A percentile compares a stretch with the other conserved stretches of the same genome.
Conservation (phyloP, 495 filamentous ascomycete genomes). For the Trichocladium uniseriatum region DNA sequence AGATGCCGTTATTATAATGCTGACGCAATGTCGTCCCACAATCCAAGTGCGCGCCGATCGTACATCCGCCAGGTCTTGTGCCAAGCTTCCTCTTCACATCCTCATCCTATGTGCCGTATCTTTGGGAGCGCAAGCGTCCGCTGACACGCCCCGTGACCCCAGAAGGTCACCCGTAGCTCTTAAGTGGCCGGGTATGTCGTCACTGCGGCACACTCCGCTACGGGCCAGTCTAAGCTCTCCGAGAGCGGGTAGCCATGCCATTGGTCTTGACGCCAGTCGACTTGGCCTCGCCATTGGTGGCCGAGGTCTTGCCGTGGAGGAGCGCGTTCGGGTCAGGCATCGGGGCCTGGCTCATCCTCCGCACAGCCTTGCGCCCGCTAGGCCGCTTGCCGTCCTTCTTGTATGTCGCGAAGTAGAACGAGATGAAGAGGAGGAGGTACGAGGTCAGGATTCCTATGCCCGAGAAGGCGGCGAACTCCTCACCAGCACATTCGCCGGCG, state of each 20-base stretch:
- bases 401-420: slow-evolving; percentile 97
- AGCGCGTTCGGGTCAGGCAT: slow-evolving; percentile 35
- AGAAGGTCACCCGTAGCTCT: not conserved
- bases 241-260: slow-evolving; percentile 44
- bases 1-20: slow-evolving; percentile 23
- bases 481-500: slow-evolving; percentile 77
- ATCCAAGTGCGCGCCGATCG: not conserved
- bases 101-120: not conserved
- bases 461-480: slow-evolving; percentile 93
- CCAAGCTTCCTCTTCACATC: slow-evolving; percentile 4
- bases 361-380: slow-evolving; percentile 47
- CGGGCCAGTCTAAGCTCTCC: slow-evolving; percentile 44
- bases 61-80: not conserved
- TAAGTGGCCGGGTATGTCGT: no score
- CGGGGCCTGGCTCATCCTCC: slow-evolving; percentile 46
- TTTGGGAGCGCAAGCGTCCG: not conserved
- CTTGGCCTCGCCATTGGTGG: slow-evolving; percentile 27
- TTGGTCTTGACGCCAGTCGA: slow-evolving; percentile 41
- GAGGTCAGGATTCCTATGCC: slow-evolving; percentile 86
- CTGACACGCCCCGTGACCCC: not conserved
- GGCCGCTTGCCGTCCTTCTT: slow-evolving; percentile 67
- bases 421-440: slow-evolving; percentile 96
- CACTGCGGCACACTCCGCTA: not conserved
- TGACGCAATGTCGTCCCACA: slow-evolving; percentile 1
- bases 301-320: slow-evolving; percentile 21